These are phyloP conservation scores for Fusarium poae DNA, from an alignment of 2,329 filamentous ascomycete species.

Conservation along the genomic window DNA sequence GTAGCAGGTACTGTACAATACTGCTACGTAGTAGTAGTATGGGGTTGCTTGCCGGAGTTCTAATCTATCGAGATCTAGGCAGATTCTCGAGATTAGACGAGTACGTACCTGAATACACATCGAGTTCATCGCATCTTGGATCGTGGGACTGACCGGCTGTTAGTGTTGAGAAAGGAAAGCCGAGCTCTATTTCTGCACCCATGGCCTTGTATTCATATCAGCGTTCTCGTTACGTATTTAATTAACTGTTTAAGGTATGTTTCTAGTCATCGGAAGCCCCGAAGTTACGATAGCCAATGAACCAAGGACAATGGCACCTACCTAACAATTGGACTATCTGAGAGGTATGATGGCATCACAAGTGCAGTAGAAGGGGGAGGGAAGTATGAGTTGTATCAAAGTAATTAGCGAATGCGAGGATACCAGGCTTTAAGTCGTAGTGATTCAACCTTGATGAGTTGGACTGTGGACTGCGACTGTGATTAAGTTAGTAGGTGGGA, in stretches of 20 bases:
- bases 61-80: conserved; percentile 36
- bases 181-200: neutral
- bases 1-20: neutral
- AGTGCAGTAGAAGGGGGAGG: neutral
- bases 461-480: neutral
- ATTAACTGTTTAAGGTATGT: neutral
- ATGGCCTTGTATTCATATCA: neutral
- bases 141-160: neutral
- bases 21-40: neutral
- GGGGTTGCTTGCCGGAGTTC: conserved; percentile 6
- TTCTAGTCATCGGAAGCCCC: neutral
- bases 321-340: neutral
- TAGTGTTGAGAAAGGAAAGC: neutral
- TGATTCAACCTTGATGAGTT: neutral
- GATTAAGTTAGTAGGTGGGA: neutral
- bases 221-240: neutral
- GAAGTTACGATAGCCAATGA: neutral
- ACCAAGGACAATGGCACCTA: neutral
- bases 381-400: neutral
- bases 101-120: conserved; percentile 9
- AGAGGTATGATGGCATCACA: neutral
- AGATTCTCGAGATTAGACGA: conserved; percentile 38
- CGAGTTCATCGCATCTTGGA: neutral
- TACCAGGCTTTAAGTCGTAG: neutral
- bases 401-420: conserved; percentile 4